A percentile compares a stretch with the other conserved stretches of the same genome.
Evolutionary conservation across 129 eudicot species (phyloP).

Genomic region (Apium graveolens): DNA sequence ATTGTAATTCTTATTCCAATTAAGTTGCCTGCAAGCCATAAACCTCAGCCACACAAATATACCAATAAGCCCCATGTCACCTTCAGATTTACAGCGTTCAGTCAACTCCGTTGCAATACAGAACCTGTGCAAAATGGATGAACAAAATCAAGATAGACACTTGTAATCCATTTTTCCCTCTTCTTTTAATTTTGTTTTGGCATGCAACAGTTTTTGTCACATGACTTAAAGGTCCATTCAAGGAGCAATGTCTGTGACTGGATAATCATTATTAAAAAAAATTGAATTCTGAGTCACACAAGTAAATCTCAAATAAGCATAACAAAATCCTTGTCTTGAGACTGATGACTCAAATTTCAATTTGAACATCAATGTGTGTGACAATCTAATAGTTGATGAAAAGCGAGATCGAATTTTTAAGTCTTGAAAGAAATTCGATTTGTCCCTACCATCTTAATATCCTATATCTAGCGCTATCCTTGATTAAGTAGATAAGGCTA

Average conservation of each 20-base stretch:
- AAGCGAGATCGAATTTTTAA: neutral
- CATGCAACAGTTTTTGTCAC: neutral
- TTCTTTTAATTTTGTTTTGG: neutral
- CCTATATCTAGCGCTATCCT: neutral
- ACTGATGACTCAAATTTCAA: neutral
- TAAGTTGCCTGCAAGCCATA: slow-evolving; percentile 24
- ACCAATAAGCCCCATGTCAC: slow-evolving; percentile 13
- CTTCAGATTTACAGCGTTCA: slow-evolving; percentile 13
- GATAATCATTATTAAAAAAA: neutral
- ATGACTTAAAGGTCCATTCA: neutral
- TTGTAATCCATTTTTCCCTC: neutral
- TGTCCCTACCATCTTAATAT: neutral
- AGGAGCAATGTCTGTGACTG: neutral
- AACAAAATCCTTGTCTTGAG: neutral
- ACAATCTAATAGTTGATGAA: too few species aligned
- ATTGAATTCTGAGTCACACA: neutral
- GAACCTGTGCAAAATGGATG: slow-evolving; percentile 13
- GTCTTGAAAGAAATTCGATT: too few species aligned
- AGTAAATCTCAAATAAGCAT: neutral
- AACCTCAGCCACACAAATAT: slow-evolving; percentile 24
- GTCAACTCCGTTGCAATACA: slow-evolving; percentile 19
- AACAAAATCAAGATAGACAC: neutral
- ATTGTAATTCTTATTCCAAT: slow-evolving; percentile 22
- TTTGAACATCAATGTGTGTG: too few species aligned
- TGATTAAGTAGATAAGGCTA: neutral